phyloP scores from a whole-genome alignment of 129 eudicot genomes.

The carrot (Daucus carota) region DH1_v3.0 NC_030386.2:20964001-20964500 shows the following conservation, averaged over 20 bases:
- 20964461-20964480: too few species aligned
- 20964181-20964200: slow-evolving; percentile 10
- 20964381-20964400: too few species aligned
- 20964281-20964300: slow-evolving; percentile 21
- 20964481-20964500: too few species aligned
- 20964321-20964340: neutral
- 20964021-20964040: too few species aligned
- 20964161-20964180: slow-evolving; percentile 8
- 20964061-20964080: too few species aligned
- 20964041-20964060: too few species aligned
- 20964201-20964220: slow-evolving; percentile 15
- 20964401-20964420: too few species aligned
- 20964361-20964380: too few species aligned
- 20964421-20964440: too few species aligned
- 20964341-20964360: too few species aligned
- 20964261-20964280: slow-evolving; percentile 12
- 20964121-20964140: slow-evolving; percentile 28
- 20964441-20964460: too few species aligned
- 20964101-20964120: slow-evolving; percentile 26
- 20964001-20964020: neutral
- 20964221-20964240: slow-evolving; percentile 25
- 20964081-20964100: too few species aligned
- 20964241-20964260: slow-evolving; percentile 7
- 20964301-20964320: slow-evolving; percentile 15
- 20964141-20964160: slow-evolving; percentile 21